Conservation (phyloP, 164 flowering plant species). For the Vitis rupestris region DNA sequence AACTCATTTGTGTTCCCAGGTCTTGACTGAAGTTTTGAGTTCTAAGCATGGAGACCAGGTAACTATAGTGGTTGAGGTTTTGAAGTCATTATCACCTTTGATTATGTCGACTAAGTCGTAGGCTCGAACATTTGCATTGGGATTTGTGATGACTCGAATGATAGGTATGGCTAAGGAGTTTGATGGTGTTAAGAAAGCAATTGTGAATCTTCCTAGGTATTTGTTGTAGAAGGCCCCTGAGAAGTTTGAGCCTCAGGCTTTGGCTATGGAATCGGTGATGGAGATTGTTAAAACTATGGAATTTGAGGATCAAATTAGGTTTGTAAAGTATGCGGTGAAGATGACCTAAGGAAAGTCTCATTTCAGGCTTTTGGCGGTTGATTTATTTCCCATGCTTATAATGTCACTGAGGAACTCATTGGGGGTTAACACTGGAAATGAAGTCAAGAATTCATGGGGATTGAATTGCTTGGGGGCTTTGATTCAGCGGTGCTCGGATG, state of each 20-base stretch:
- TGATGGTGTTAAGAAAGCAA: conserved; percentile 53
- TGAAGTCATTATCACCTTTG: conserved; percentile 56
- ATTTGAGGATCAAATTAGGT: conserved; percentile 41
- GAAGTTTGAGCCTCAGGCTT: conserved; percentile 74
- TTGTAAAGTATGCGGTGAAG: conserved; percentile 73
- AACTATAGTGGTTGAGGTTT: conserved; percentile 57
- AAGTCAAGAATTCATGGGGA: conserved; percentile 45
- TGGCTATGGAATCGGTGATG: conserved; percentile 79
- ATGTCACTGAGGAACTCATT: conserved; percentile 43
- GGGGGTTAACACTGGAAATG: conserved; percentile 29
- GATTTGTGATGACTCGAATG: conserved; percentile 53
- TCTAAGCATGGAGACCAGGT: conserved; percentile 72
- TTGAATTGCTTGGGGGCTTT: conserved; percentile 60
- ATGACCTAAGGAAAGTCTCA: conserved; percentile 70
- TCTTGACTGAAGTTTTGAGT: conserved; percentile 52
- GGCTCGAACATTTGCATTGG: conserved; percentile 54
- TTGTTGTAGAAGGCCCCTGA: conserved; percentile 77
- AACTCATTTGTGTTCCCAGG: conserved; percentile 42
- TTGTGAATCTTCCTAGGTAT: conserved; percentile 68
- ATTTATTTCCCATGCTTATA: conserved; percentile 52
- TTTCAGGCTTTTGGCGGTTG: conserved; percentile 72
- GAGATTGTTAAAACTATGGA: conserved; percentile 69
- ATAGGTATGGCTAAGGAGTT: conserved; percentile 32
- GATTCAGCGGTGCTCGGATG: conserved; percentile 73
- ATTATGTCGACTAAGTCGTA: conserved; percentile 61